Percentiles rank a stretch among this genome's conserved stretches.
Conservation (phyloP, 2,329 filamentous ascomycete genomes). For the Fusarium equiseti region DNA sequence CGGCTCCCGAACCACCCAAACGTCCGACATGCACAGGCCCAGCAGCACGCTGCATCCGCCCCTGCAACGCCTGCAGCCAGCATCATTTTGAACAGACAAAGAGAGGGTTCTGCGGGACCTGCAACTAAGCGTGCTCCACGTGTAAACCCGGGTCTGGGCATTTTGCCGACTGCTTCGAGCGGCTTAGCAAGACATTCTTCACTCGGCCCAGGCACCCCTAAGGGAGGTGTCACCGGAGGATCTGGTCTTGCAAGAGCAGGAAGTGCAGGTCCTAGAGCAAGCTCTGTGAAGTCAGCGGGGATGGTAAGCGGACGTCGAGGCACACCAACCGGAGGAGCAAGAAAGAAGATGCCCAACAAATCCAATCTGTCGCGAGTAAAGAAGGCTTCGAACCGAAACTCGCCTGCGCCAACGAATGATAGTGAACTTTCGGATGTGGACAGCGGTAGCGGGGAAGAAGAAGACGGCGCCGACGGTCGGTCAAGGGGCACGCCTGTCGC, state of each 20-base stretch:
- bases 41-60: conserved; percentile 66
- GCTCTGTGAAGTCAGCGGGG: conserved; percentile 59
- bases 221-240: conserved; percentile 52
- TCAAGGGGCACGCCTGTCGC: conserved; percentile 50
- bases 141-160: conserved; percentile 61
- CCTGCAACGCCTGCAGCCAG: conserved; percentile 71
- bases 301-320: conserved; percentile 60
- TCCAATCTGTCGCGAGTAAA: conserved; percentile 74
- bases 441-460: conserved; percentile 65
- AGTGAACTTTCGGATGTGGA: conserved; percentile 75
- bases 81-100: conserved; percentile 69
- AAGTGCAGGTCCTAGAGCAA: conserved; percentile 69
- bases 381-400: conserved; percentile 68
- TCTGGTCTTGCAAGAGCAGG: conserved; percentile 62
- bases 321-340: conserved; percentile 58
- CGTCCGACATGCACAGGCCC: conserved; percentile 63
- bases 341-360: conserved; percentile 67
- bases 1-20: conserved; percentile 60
- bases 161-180: conserved; percentile 65
- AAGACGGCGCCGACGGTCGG: conserved; percentile 55
- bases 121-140: conserved; percentile 66
- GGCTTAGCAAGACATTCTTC: conserved; percentile 72
- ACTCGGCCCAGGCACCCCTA: conserved; percentile 72
- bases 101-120: conserved; percentile 71
- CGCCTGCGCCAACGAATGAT: conserved; percentile 72